Evolutionary conservation across 805 yeast genomes (phyloP), one percentile per base, ranked within the genome.

Genomic region (Groenewaldozyma salmanticensis): DNA sequence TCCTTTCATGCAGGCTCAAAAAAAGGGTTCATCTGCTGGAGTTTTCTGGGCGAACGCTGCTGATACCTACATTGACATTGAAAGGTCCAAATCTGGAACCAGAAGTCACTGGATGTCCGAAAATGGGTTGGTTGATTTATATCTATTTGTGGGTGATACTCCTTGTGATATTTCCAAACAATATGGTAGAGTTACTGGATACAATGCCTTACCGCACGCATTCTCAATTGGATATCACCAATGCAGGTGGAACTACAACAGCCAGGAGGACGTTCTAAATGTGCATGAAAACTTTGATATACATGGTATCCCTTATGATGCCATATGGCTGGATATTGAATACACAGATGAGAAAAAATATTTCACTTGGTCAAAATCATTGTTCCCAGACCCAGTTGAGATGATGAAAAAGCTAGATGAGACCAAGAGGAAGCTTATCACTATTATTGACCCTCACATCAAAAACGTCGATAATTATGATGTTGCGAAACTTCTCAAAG

Each of bases 181-280:
- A 27, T 90, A 81, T 58, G 80, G 86, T 1, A 50, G 58, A 2
- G 59, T 92, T 15, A 79, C 94, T 0, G 98, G 98, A 0, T 72
- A 64, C 43, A 70, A 87, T 0, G 59, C 68, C 5, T 61, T 92
- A 7, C 98, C 98, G 1, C 81, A 77, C 48, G 48, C 79, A 33
- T 82, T 87, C 52, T 68, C 95, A 0, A 59, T 87, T 11, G 97
- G 95, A 0, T 85, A 92, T 57, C 97, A 92, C 57, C 98, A 92
- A 61, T 90, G 96, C 57, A 73, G 97, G 54, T 92, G 98, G 98
- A 92, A 92, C 59, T 92, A 92, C 63, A 84, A 85, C 56, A 88
- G 82, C 52, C 88, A 84, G 55, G 69, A 70, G 7, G 98, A 92
- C 60, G 90, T 92, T 1, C 60, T 86, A n/a, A 75, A 69, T 5